Conservation (phyloP, 2,329 filamentous ascomycete species). For the Oidium heveae region DNA sequence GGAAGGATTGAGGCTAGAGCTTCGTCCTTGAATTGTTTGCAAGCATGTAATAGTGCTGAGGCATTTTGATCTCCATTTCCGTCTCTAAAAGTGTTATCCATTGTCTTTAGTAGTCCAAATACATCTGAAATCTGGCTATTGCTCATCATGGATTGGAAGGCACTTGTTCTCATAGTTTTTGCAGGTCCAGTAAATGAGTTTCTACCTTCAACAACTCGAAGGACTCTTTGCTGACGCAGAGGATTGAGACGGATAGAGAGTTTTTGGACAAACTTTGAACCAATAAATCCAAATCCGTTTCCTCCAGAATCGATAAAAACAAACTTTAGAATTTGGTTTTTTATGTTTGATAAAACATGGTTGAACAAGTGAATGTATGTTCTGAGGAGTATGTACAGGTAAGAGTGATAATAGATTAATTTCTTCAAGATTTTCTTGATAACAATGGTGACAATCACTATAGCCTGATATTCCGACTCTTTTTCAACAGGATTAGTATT, state of each 20-base stretch:
- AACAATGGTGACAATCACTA: neutral
- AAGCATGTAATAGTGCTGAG: neutral
- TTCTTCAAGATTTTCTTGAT: neutral
- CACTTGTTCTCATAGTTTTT: neutral
- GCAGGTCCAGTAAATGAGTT: neutral
- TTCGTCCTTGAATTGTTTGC: neutral
- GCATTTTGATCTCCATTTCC: neutral
- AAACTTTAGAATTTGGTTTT: neutral
- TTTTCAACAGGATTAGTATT: neutral
- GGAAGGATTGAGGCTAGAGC: neutral
- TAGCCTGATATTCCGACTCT: neutral
- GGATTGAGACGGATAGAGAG: neutral
- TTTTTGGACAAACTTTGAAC: neutral
- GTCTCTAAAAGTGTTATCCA: neutral
- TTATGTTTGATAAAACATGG: neutral
- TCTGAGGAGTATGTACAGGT: neutral
- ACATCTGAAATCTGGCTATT: neutral
- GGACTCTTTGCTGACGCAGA: neutral
- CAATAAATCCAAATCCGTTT: neutral
- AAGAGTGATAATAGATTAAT: neutral
- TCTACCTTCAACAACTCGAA: neutral
- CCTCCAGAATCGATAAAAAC: neutral
- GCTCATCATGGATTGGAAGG: neutral
- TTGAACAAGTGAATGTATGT: neutral
- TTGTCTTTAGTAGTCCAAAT: neutral